Conservation (phyloP, 306 rosid species). For the Mimosa bimucronata region DNA sequence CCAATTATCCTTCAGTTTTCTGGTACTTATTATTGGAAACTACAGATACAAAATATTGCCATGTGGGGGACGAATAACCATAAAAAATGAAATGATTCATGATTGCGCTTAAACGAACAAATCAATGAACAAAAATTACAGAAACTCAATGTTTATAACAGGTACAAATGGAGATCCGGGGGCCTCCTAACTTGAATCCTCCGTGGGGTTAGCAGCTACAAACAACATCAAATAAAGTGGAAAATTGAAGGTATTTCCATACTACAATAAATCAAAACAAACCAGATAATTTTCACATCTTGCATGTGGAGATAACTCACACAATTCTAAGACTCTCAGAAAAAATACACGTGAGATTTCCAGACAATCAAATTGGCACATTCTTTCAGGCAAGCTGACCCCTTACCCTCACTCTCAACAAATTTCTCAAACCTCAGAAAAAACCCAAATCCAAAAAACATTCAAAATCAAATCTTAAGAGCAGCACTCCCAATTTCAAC, state of each 20-base stretch:
- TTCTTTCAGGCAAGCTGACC: constrained; percentile 13
- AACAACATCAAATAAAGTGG: not conserved
- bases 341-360: not conserved
- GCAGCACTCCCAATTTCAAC: constrained; percentile 5
- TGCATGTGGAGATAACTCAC: not conserved
- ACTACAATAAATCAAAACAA: constrained; percentile 32
- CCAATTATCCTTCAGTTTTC: constrained; percentile 13
- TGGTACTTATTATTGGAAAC: constrained; percentile 11
- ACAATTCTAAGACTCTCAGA: not conserved
- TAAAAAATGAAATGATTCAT: constrained; percentile 23
- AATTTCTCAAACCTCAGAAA: constrained; percentile 42
- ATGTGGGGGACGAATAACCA: not conserved
- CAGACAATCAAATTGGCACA: not conserved
- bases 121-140: constrained; percentile 25
- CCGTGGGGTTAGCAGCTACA: too few species aligned
- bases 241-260: constrained; percentile 22
- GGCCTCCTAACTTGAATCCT: constrained; percentile 24
- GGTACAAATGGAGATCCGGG: constrained; percentile 41
- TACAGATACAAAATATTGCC: not conserved
- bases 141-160: constrained; percentile 28
- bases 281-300: constrained; percentile 26
- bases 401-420: constrained; percentile 1
- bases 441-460: constrained; percentile 21
- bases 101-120: constrained; percentile 23
- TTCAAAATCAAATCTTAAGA: constrained; percentile 24